Evolutionary conservation across 768 basidiomycete genomes (phyloP), one percentile per base, ranked within the genome.

Genomic region (Lactarius pseudohatsudake): DNA sequence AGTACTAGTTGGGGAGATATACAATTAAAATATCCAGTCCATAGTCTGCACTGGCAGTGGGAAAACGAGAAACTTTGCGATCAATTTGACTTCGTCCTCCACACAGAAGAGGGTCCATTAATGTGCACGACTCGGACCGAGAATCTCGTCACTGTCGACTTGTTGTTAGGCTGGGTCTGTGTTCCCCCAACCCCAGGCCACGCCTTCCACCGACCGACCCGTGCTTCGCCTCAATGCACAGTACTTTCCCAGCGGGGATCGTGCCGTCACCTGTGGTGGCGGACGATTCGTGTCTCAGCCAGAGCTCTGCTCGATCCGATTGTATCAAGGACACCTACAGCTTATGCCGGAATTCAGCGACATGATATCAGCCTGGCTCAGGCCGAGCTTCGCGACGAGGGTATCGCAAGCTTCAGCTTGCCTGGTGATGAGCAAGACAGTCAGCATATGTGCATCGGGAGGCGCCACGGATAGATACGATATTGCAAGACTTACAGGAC

Each of bases 301-400:
- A 50, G 47, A 22, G 7, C 45, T 26, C 47, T 50, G n/a, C 47
- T 15, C 22, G 10, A 38, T 28, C 15, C 28, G 15, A 26, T 18
- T 18, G 28, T 28, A 18, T 50, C 61, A 6, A 34, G 5, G 18
- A 3, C 7, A 41, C 66, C n/a, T 36, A 64, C 69, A 69, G 3
- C 26, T 6, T 34, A 64, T 0, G 1, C 38, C 41, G 5, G 69
- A 55, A 50, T 69, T 69, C 36, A 68, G 0, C 4, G 34, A 9
- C 41, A 20, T 8, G 28, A 69, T 40, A 6, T 1, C 1, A 1
- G 62, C 10, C n/a, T 1, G 5, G 16, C 32, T 57, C 0, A 53
- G n/a, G 2, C 10, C 55, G 5, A 32, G 15, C 22, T 34, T 2
- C 9, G 20, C 3, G 5, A 1, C 57, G 28, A 69, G 30, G 7